Evolutionary conservation across 2,329 filamentous ascomycete genomes (phyloP), one percentile per base, ranked within the genome.

Genomic region (Alternaria postmessia): DNA sequence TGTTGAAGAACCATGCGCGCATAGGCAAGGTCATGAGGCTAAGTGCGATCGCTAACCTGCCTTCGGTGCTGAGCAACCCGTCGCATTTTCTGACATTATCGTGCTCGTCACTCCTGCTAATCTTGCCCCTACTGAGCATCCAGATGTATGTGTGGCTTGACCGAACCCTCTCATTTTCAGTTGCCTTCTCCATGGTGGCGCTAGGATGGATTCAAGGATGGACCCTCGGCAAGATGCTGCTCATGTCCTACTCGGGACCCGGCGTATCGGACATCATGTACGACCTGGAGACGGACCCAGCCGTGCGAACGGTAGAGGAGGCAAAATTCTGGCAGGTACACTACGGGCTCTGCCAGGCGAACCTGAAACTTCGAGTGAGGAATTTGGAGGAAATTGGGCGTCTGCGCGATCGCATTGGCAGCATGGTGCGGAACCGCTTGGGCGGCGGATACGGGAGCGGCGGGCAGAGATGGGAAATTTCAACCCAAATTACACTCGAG

Each of bases 261-360:
- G 77, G 87, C 4, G 88, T 95, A 2, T 84, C 87, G 4, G 88
- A 90, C 22, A 89, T 97, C n/a, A 84, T 97, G 70, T 87, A 87
- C 57, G 93, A 96, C 76, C 94, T 99, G 52, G 90, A 93, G 76
- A 86, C 88, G 1, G 93, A 97, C 70, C 88, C 91, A 2, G 86
- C 86, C 56, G 88, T 98, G 26, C 86, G 86, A 44, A 86, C 86
- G 1, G 88, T 99, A 47, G 92, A 97, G 59, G 94, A 97, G 73
- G 94, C 94, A 2, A 89, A 93, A 75, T 97, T 99, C 79, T 99
- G 95, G 95, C 95, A 99, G 81, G 95, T 97, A 14, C 95, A 99
- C 79, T 97, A 98, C 76, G 94, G 94, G 2, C 84, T 98, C 41
- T 96, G 93, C 74, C 96, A 98, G 91, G 95, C 95, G 8, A 97